Evolutionary conservation across 164 flowering plant genomes (phyloP), one percentile per base, ranked within the genome.

Genomic region (Liriodendron chinense): DNA sequence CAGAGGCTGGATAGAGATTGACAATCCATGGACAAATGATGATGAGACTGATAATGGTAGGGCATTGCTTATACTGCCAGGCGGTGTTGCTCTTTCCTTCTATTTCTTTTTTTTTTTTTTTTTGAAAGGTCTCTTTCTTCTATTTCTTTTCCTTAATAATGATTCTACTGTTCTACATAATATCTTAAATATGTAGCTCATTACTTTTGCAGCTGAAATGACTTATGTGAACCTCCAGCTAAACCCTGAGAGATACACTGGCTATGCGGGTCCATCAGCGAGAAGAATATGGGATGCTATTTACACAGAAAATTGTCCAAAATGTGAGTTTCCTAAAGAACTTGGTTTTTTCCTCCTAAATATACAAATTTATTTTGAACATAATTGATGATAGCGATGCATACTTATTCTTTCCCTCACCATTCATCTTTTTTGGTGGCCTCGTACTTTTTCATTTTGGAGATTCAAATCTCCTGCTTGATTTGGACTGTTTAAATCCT

Each of bases 1-100:
- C 73, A 92, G 83, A 81, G 98, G 97, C 43, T 96, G 99, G 98
- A 76, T 83, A 49, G 98, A 83, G 76, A 84, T 82, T 18, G 99
- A 96, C 78, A 96, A 96, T 83, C 99, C 99, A 12, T 96, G 99
- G 99, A 96, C 99, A 63, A 72, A 82, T 81, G 99, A 96, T 76
- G 99, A 96, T 77, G 99, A 96, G 82, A 96, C 97, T 69, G 98
- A 96, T 69, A 94, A 94, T 80, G 90, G 99, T 86, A 80, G 67
- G 78, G 81, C 57, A 22, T 50, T 48, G 43, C 49, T 34, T 71
- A 71, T 70, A 20, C 12, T 50, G 25, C 47, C 7, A 53, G 43
- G 3, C 68, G 64, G 16, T 61, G 16, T 10, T 48, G 5, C 10
- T 73, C 43, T 64, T 62, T 73, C n/a, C n/a, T n/a, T n/a, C n/a